These are phyloP conservation scores for Floccularia luteovirens DNA, from an alignment of 768 basidiomycete species.

Conservation along the genomic window DNA sequence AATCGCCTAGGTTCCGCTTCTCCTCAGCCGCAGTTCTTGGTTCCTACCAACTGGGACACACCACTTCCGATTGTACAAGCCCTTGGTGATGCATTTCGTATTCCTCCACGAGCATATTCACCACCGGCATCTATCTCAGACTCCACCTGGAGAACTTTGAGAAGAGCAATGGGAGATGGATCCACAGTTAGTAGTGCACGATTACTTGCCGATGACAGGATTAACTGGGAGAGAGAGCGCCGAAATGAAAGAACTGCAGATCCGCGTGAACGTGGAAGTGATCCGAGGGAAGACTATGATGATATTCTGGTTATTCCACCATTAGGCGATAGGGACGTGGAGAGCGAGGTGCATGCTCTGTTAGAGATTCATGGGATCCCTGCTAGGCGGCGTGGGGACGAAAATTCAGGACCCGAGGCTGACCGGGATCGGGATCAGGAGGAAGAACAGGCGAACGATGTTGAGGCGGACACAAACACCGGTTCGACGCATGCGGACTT, in stretches of 20 bases:
- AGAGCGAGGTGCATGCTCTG: conserved; percentile 32
- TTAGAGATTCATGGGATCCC: conserved; percentile 6
- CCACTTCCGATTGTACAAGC: conserved; percentile 34
- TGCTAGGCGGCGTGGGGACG: not conserved
- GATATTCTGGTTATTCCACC: conserved; percentile 49
- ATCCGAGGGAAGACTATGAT: conserved; percentile 28
- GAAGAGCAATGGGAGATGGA: conserved; percentile 14
- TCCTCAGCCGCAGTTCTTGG: not conserved
- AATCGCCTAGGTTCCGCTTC: not conserved
- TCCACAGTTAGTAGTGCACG: conserved; percentile 7
- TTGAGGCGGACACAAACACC: conserved; percentile 12
- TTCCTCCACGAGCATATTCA: conserved; percentile 25
- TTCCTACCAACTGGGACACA: conserved; percentile 3
- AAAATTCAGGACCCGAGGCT: conserved; percentile 1
- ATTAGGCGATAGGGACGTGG: conserved; percentile 45
- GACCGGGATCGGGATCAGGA: conserved; percentile 4
- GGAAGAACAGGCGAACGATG: not conserved
- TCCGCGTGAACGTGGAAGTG: not conserved
- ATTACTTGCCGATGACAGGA: conserved; percentile 2
- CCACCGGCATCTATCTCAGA: conserved; percentile 35
- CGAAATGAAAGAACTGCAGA: not conserved
- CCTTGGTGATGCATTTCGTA: conserved; percentile 53
- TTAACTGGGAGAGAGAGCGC: conserved; percentile 10
- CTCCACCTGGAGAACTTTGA: conserved; percentile 35
- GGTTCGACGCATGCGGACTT: conserved; percentile 21